These are phyloP conservation scores for Ochetophila trinervis DNA, from an alignment of 306 rosid genomes.

Conservation along the genomic window DNA sequence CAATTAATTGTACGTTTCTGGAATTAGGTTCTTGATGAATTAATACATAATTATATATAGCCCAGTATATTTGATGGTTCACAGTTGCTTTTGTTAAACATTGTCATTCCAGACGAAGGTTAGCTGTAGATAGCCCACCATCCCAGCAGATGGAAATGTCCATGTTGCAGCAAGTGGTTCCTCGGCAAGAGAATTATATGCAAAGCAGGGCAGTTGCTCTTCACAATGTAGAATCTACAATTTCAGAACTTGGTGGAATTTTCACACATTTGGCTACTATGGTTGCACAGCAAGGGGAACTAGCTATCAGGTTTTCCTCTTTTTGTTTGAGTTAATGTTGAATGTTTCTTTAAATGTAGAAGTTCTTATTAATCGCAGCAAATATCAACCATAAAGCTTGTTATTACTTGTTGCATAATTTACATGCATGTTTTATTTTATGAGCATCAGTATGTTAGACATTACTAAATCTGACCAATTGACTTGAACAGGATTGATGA, in stretches of 20 bases:
- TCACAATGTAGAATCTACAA: slow-evolving; percentile 92
- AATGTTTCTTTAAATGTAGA: not conserved
- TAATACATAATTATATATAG: not conserved
- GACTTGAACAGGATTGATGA: slow-evolving; percentile 73
- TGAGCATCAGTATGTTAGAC: slow-evolving; percentile 10
- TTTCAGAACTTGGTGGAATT: slow-evolving; percentile 90
- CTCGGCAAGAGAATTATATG: slow-evolving; percentile 65
- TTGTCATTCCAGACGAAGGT: slow-evolving; percentile 70
- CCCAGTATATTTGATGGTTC: slow-evolving; percentile 11
- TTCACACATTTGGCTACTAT: slow-evolving; percentile 90
- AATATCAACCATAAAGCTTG: not conserved
- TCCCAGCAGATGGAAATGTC: slow-evolving; percentile 97
- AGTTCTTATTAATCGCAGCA: not conserved
- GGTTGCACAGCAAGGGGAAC: slow-evolving; percentile 98
- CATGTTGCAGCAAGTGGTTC: slow-evolving; percentile 91
- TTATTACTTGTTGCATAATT: not conserved
- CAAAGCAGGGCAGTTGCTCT: slow-evolving; percentile 77
- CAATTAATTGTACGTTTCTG: slow-evolving; percentile 3
- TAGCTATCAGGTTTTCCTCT: slow-evolving; percentile 80
- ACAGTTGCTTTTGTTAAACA: slow-evolving; percentile 27
- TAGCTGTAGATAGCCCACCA: slow-evolving; percentile 76
- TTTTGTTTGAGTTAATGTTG: slow-evolving; percentile 14
- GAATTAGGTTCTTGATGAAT: not conserved
- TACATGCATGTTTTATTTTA: slow-evolving; percentile 3
- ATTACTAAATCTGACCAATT: slow-evolving; percentile 28